Conservation (phyloP, 2,329 filamentous ascomycete species). For the Ustilaginoidea virens region DNA sequence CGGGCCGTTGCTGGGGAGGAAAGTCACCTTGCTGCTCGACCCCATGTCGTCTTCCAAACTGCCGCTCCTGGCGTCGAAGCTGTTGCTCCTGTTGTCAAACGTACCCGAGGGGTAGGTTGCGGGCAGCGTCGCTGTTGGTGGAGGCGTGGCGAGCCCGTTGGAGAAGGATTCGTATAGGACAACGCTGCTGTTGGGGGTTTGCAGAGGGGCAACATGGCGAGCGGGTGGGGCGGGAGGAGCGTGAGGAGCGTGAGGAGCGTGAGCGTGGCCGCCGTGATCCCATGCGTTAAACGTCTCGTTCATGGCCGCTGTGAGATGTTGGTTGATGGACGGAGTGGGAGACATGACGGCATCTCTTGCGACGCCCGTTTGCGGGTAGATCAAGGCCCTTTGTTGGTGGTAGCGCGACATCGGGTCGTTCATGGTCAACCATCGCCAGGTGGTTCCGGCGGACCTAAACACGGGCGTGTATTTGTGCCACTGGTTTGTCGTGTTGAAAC, state of each 20-base stretch:
- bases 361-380: constrained; percentile 19
- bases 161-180: constrained; percentile 34
- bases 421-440: constrained; percentile 47
- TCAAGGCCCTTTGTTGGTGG: constrained; percentile 33
- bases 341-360: constrained; percentile 34
- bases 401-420: constrained; percentile 43
- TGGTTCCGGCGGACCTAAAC: constrained; percentile 36
- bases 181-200: constrained; percentile 18
- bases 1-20: constrained; percentile 14
- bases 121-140: constrained; percentile 35
- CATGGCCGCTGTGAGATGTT: constrained; percentile 39
- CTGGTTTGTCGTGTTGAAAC: constrained; percentile 38
- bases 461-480: constrained; percentile 33
- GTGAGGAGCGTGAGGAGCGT: constrained; percentile 14
- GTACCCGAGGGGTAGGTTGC: constrained; percentile 23
- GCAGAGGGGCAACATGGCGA: constrained; percentile 18
- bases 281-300: constrained; percentile 40
- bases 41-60: constrained; percentile 22
- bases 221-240: constrained; percentile 14
- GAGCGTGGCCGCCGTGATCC: constrained; percentile 17
- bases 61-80: constrained; percentile 21
- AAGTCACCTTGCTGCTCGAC: constrained; percentile 14
- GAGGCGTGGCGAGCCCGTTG: constrained; percentile 39
- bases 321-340: constrained; percentile 31
- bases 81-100: constrained; percentile 11